Evolutionary conservation across 768 basidiomycete species (phyloP), one percentile per base, ranked within the genome.

Genomic region (Termitomyces sp.): DNA sequence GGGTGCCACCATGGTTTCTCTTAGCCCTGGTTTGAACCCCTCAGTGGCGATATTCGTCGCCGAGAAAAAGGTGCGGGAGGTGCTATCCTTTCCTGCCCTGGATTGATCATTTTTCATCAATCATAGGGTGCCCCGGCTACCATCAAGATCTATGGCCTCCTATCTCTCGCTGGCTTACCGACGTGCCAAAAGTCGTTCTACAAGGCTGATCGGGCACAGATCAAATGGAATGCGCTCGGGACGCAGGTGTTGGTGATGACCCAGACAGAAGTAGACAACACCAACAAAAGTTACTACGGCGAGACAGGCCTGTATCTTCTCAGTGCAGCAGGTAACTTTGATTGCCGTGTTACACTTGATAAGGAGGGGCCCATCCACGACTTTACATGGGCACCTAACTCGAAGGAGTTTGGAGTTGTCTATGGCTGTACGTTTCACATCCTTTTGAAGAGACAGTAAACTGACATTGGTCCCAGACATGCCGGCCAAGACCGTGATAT

Each of bases 341-440:
- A 98, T 69, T 93, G 92, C 68, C 81, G 93, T 30, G 90, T 98
- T 27, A 76, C 81, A 1, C 76, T 92, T 65, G 95, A 97, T 75
- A 98, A 97, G 77, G 96, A 98, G 60, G 97, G 97, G 1, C 95
- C 95, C 0, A 93, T 99, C 61, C 95, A 97, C 67, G 97, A 98
- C 69, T 97, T 96, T 60, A 75, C 85, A 16, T 99, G 97, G 97
- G 94, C 88, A 63, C 94, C 97, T 8, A 95, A 93, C 65, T 93
- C 93, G 51, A 93, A 95, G 72, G 97, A 99, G 73, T 99, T 99
- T 69, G 88, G 87, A 47, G 95, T 98, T 36, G 89, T 94, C 27
- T 98, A 98, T 68, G 96, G 97, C 67, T 99, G 95, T 96, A 65
- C 71, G 94, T 82, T 50, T 42, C 51, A 58, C 4, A 46, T 53